Conservation (phyloP, 495 filamentous ascomycete genomes). For the Rhypophila decipiens region DNA sequence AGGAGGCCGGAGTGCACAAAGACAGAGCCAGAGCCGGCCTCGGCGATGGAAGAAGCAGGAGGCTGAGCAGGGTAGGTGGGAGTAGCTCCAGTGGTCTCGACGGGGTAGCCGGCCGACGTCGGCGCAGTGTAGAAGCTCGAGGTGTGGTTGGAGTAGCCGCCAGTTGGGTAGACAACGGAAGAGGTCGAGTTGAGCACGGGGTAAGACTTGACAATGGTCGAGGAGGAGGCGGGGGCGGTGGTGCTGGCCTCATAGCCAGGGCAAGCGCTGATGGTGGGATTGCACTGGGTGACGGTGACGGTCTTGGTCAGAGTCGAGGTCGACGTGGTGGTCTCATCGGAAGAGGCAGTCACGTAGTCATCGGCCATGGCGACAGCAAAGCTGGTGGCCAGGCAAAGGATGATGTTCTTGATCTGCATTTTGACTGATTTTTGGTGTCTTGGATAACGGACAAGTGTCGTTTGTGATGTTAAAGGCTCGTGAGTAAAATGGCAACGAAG, state of each 20-base stretch:
- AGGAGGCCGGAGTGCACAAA: slow-evolving; percentile 35
- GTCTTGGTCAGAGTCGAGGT: slow-evolving; percentile 39
- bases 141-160: slow-evolving; percentile 25
- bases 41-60: slow-evolving; percentile 16
- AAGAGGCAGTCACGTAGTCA: no score
- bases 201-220: slow-evolving; percentile 19
- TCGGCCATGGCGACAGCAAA: slow-evolving; percentile 21
- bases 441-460: not conserved
- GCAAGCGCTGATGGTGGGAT: slow-evolving; percentile 38
- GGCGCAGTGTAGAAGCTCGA: slow-evolving; percentile 19
- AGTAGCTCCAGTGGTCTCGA: slow-evolving; percentile 8
- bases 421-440: slow-evolving; percentile 19
- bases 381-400: slow-evolving; percentile 26
- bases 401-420: slow-evolving; percentile 34
- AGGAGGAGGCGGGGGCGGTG: slow-evolving; percentile 10
- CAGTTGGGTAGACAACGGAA: slow-evolving; percentile 31
- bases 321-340: slow-evolving; percentile 26
- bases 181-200: slow-evolving; percentile 32
- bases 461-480: not conserved
- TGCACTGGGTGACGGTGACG: slow-evolving; percentile 44
- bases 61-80: slow-evolving; percentile 7
- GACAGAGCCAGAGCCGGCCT: slow-evolving; percentile 27
- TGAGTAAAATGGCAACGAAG: slow-evolving; percentile 4
- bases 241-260: slow-evolving; percentile 25
- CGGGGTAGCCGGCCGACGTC: slow-evolving; percentile 19